These are phyloP conservation scores for Quercus suber DNA, from an alignment of 306 rosid genomes.

Conservation along the genomic window DNA sequence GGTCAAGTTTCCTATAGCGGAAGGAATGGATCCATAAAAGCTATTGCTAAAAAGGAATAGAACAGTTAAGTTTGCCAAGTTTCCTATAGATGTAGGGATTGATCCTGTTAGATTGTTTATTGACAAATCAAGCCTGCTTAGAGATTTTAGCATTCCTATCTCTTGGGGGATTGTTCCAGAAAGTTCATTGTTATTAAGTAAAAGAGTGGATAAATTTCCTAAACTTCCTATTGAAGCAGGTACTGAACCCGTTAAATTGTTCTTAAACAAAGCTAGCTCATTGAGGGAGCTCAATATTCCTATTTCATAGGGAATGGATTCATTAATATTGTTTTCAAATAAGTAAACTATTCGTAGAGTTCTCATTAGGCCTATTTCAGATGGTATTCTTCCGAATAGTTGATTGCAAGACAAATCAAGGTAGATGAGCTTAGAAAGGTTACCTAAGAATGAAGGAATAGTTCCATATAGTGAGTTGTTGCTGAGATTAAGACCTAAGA, in stretches of 20 bases:
- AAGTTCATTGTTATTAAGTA: no score
- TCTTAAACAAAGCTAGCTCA: no score
- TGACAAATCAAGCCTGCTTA: background rate
- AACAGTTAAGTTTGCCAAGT: background rate
- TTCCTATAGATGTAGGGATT: constrained; percentile 17
- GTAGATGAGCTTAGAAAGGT: background rate
- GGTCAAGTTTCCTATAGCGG: constrained; percentile 17
- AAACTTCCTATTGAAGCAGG: no score
- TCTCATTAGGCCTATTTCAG: background rate
- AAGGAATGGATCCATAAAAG: constrained; percentile 14
- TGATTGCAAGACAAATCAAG: constrained; percentile 9
- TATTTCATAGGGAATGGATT: background rate
- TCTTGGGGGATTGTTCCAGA: background rate
- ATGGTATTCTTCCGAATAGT: constrained; percentile 8
- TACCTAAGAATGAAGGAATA: constrained; percentile 2
- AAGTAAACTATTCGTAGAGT: constrained; percentile 2
- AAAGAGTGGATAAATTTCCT: no score
- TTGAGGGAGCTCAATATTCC: no score
- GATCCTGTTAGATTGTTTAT: constrained; percentile 1
- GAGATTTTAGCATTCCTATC: background rate
- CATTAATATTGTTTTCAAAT: background rate
- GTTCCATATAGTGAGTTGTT: constrained; percentile 1
- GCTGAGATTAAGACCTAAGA: background rate
- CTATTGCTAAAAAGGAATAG: background rate
- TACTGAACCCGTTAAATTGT: no score